phyloP scores from a whole-genome alignment of 1,139 yeast genomes.

The Suhomyces terraborum region DNA sequence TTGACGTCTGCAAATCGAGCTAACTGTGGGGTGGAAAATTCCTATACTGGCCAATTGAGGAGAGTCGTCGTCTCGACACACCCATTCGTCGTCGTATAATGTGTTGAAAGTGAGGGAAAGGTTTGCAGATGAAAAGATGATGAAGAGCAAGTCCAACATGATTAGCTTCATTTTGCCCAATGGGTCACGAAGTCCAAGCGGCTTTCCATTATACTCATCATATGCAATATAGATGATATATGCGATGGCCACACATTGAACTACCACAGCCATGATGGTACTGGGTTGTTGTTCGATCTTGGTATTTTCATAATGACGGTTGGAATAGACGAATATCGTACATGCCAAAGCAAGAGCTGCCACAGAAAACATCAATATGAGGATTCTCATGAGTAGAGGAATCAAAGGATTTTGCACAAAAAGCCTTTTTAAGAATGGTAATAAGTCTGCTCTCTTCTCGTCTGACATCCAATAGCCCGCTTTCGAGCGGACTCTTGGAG shows the following conservation, averaged over 20 bases:
- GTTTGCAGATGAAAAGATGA: slow-evolving; percentile 92
- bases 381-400: slow-evolving; percentile 73
- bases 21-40: slow-evolving; percentile 33
- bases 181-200: slow-evolving; percentile 85
- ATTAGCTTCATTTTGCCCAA: slow-evolving; percentile 75
- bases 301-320: slow-evolving; percentile 36
- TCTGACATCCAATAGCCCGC: slow-evolving; percentile 72
- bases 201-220: slow-evolving; percentile 91
- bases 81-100: slow-evolving; percentile 80
- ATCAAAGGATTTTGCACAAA: slow-evolving; percentile 76
- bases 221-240: slow-evolving; percentile 81
- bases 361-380: slow-evolving; percentile 62
- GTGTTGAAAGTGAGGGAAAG: slow-evolving; percentile 84
- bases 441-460: slow-evolving; percentile 55
- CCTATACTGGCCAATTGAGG: slow-evolving; percentile 28
- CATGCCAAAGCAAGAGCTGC: slow-evolving; percentile 70
- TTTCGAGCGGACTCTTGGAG: slow-evolving; percentile 47
- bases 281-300: slow-evolving; percentile 78
- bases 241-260: slow-evolving; percentile 74
- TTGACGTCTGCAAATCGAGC: slow-evolving; percentile 73
- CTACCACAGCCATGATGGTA: slow-evolving; percentile 88
- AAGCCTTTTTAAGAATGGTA: slow-evolving; percentile 59
- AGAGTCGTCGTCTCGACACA: slow-evolving; percentile 48
- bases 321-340: slow-evolving; percentile 58
- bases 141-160: slow-evolving; percentile 79